Evolutionary conservation across 2,329 filamentous ascomycete species (phyloP).

Genomic region (Xylariaceae sp.): DNA sequence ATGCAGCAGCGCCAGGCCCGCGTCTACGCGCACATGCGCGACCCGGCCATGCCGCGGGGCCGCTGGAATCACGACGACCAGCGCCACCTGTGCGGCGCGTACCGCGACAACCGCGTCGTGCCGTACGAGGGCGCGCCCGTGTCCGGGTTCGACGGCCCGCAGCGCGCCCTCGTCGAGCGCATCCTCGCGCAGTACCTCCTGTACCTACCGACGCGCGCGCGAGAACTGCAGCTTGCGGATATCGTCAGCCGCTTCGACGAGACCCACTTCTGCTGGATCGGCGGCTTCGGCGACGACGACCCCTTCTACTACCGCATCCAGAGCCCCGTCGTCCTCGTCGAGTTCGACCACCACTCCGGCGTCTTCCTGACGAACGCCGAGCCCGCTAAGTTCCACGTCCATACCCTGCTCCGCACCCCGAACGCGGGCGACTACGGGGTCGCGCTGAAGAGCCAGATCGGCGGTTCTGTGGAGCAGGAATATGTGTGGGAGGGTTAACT

Average conservation of each 20-base stretch:
- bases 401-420: constrained; percentile 71
- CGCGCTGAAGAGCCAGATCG: constrained; percentile 46
- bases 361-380: constrained; percentile 75
- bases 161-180: constrained; percentile 57
- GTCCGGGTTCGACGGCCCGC: constrained; percentile 47
- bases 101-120: constrained; percentile 75
- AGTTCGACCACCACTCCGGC: constrained; percentile 81
- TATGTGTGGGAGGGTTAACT: constrained; percentile 47
- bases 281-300: constrained; percentile 66
- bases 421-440: constrained; percentile 78
- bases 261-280: constrained; percentile 82
- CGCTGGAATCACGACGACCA: constrained; percentile 84
- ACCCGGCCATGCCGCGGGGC: constrained; percentile 66
- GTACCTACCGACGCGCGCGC: constrained; percentile 63
- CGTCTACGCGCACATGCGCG: constrained; percentile 61
- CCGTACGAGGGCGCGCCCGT: constrained; percentile 71
- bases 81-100: constrained; percentile 76
- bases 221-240: constrained; percentile 57
- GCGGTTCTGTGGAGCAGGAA: constrained; percentile 38
- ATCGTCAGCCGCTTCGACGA: constrained; percentile 62
- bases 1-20: constrained; percentile 54
- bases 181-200: constrained; percentile 68
- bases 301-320: constrained; percentile 80
- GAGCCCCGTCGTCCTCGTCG: constrained; percentile 72
- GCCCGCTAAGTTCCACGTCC: constrained; percentile 78